A percentile compares a stretch with the other conserved stretches of the same genome.
Conservation (phyloP, 2,329 filamentous ascomycete species). For the Westerdykella sp. region DNA sequence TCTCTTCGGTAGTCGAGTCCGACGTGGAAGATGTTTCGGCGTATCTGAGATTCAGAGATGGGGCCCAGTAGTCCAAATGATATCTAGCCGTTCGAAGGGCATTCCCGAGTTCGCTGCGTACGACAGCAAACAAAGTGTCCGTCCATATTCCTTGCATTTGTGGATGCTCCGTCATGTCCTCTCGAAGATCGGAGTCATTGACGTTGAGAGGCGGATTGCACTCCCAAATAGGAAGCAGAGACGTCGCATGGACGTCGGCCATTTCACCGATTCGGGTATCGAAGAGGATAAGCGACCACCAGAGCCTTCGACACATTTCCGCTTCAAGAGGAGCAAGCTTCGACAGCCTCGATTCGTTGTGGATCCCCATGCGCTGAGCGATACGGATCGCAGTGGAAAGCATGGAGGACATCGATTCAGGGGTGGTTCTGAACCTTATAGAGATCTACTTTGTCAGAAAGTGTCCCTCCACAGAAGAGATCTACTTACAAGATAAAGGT, state of each 20-base stretch:
- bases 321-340: constrained; percentile 51
- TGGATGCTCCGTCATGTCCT: constrained; percentile 35
- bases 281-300: constrained; percentile 56
- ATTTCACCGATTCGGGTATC: constrained; percentile 50
- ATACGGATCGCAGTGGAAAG: constrained; percentile 54
- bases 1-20: constrained; percentile 11
- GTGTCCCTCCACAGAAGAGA: constrained; percentile 1
- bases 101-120: constrained; percentile 44
- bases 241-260: constrained; percentile 47
- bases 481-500: constrained; percentile 48
- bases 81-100: constrained; percentile 37
- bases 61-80: constrained; percentile 45
- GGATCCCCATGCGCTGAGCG: constrained; percentile 55
- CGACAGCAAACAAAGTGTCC: constrained; percentile 48
- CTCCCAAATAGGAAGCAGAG: constrained; percentile 44
- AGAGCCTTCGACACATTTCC: constrained; percentile 56
- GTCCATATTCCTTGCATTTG: constrained; percentile 44
- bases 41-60: constrained; percentile 38
- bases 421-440: constrained; percentile 44
- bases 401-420: constrained; percentile 48
- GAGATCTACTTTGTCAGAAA: constrained; percentile 44
- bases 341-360: constrained; percentile 49
- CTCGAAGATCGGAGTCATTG: constrained; percentile 43
- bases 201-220: constrained; percentile 47
- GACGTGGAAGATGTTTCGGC: constrained; percentile 9